phyloP scores from a whole-genome alignment of 1,284 basidiomycete genomes.

The Rhodotorula mucilaginosa region DNA sequence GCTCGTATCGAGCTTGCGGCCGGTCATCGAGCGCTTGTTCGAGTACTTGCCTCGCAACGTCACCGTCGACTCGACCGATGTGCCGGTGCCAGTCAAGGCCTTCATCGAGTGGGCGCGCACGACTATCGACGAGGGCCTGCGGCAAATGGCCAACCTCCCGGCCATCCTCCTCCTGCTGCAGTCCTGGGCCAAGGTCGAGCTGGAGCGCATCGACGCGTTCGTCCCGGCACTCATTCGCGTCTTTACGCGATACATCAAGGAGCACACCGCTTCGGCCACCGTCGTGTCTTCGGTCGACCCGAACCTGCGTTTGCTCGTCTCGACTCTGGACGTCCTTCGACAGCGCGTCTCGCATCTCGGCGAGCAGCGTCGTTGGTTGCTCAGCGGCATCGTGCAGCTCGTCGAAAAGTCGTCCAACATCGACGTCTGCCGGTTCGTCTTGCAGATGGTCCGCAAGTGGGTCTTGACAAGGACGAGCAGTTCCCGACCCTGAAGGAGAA shows the following conservation, averaged over 20 bases:
- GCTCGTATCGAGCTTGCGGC: constrained; percentile 75
- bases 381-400: constrained; percentile 70
- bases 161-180: constrained; percentile 83
- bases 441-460: constrained; percentile 87
- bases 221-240: constrained; percentile 73
- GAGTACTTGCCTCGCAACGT: constrained; percentile 64
- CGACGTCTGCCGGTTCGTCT: constrained; percentile 76
- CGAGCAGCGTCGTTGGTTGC: constrained; percentile 62
- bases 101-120: constrained; percentile 76
- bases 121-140: constrained; percentile 77
- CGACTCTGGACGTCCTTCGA: constrained; percentile 56
- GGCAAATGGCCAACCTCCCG: constrained; percentile 67
- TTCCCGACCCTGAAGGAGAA: constrained; percentile 97
- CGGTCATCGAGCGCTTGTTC: constrained; percentile 82
- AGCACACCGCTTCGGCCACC: constrained; percentile 61
- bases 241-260: constrained; percentile 80
- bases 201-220: constrained; percentile 82
- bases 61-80: constrained; percentile 64
- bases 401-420: constrained; percentile 89
- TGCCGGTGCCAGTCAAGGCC: constrained; percentile 65
- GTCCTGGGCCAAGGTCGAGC: constrained; percentile 77
- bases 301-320: constrained; percentile 53
- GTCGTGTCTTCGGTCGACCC: constrained; percentile 48
- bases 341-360: constrained; percentile 56
- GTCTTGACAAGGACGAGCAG: constrained; percentile 70